A percentile compares a stretch with the other conserved stretches of the same genome.
phyloP scores from a whole-genome alignment of 805 yeast species.

The Cyberlindnera xylosilytica region DNA sequence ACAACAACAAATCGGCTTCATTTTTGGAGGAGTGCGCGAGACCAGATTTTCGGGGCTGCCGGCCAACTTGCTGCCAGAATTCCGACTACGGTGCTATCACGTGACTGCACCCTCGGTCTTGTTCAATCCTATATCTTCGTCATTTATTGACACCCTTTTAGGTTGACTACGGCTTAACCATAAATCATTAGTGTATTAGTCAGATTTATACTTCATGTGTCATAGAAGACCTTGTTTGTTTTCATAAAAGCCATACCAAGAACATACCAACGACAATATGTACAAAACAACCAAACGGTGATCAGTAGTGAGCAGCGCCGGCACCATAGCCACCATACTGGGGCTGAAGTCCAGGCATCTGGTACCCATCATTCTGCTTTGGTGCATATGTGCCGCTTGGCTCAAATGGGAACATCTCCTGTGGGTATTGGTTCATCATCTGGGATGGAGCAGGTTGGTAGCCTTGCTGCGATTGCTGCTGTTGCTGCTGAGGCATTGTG shows the following conservation, averaged over 20 bases:
- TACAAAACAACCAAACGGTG: no score
- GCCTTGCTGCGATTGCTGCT: slow-evolving; percentile 1
- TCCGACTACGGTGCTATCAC: no score
- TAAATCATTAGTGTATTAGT: slow-evolving; percentile 14
- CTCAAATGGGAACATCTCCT: slow-evolving; percentile 13
- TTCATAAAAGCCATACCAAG: not conserved
- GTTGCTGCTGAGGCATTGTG: not conserved
- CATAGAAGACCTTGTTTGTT: not conserved
- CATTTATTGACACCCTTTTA: no score
- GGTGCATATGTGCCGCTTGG: slow-evolving; percentile 1
- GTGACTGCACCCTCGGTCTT: no score
- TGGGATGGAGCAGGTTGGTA: slow-evolving; percentile 1
- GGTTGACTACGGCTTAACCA: no score
- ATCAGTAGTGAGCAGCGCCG: slow-evolving; percentile 12
- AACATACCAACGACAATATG: not conserved
- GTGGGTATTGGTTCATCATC: slow-evolving; percentile 1
- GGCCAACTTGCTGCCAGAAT: no score
- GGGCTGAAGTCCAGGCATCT: slow-evolving; percentile 7
- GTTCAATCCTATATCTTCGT: no score
- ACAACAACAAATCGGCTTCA: not conserved
- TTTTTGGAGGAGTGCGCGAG: not conserved
- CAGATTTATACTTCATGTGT: slow-evolving; percentile 3
- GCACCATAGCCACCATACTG: slow-evolving; percentile 6
- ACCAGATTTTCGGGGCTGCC: not conserved
- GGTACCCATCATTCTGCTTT: slow-evolving; percentile 3